Percentiles rank a stretch among this genome's conserved stretches.
Conservation (phyloP, 371 early-diverging fungal genomes). For the Rhizopus arrhizus region DNA sequence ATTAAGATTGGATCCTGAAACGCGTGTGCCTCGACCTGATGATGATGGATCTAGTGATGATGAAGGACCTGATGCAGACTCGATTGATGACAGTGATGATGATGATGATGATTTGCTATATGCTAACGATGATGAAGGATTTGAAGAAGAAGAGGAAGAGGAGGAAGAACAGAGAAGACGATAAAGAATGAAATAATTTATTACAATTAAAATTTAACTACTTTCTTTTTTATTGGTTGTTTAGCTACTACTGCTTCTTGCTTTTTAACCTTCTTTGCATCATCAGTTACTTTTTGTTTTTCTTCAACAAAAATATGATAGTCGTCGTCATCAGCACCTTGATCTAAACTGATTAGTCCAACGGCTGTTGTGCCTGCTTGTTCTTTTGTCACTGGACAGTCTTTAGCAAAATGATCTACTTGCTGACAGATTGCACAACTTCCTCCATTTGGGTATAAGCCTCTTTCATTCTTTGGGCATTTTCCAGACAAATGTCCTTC, state of each 20-base stretch:
- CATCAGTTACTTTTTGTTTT: slow-evolving; percentile 51
- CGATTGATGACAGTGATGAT: slow-evolving; percentile 23
- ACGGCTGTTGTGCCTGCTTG: slow-evolving; percentile 64
- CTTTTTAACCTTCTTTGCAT: slow-evolving; percentile 44
- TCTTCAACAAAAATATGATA: slow-evolving; percentile 68
- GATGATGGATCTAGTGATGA: slow-evolving; percentile 29
- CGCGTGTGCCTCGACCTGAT: slow-evolving; percentile 31
- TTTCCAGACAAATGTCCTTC: slow-evolving; percentile 82
- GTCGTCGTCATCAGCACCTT: slow-evolving; percentile 86
- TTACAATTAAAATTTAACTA: slow-evolving; percentile 28
- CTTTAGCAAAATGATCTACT: slow-evolving; percentile 81
- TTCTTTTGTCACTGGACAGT: slow-evolving; percentile 74
- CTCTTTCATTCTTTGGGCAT: slow-evolving; percentile 86
- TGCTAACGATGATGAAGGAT: slow-evolving; percentile 44
- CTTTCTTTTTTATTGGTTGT: slow-evolving; percentile 23
- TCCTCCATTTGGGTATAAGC: slow-evolving; percentile 92
- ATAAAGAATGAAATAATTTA: neutral
- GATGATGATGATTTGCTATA: slow-evolving; percentile 32
- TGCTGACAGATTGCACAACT: slow-evolving; percentile 85
- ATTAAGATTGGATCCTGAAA: slow-evolving; percentile 38
- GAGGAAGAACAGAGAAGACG: slow-evolving; percentile 19
- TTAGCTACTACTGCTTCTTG: slow-evolving; percentile 23
- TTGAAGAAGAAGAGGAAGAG: slow-evolving; percentile 36
- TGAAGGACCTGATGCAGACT: slow-evolving; percentile 21
- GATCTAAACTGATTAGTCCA: slow-evolving; percentile 70